These are phyloP conservation scores for Colletotrichum abscissum DNA, from an alignment of 2,329 filamentous ascomycete species.

Conservation along the genomic window DNA sequence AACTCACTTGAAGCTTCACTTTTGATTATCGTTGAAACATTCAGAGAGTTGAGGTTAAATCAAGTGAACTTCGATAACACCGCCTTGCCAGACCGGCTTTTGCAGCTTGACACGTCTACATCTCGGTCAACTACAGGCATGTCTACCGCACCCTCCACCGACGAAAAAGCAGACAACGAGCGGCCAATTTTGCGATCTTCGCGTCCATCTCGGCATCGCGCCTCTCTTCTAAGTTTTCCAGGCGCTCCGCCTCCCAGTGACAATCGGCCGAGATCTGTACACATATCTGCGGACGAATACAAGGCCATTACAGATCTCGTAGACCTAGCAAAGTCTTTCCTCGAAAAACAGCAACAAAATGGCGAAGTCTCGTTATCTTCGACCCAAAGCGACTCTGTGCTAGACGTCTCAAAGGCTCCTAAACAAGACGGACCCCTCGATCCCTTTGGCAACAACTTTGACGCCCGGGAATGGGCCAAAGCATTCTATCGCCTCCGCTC, in stretches of 20 bases:
- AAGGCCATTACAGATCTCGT: constrained; percentile 32
- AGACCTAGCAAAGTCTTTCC: constrained; percentile 21
- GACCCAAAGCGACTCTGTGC: background rate
- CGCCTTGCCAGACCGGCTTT: background rate
- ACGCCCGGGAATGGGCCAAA: constrained; percentile 52
- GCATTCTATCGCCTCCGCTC: constrained; percentile 39
- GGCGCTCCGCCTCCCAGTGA: background rate
- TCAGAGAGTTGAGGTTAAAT: background rate
- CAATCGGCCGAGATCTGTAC: constrained; percentile 10
- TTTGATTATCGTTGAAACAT: background rate
- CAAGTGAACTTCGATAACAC: background rate
- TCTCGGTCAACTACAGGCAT: background rate
- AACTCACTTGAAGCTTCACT: background rate
- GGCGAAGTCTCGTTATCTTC: background rate
- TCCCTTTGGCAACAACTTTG: constrained; percentile 61
- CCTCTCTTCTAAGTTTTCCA: constrained; percentile 17
- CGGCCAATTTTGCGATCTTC: background rate
- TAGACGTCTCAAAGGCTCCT: constrained; percentile 9
- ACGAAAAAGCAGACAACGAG: background rate
- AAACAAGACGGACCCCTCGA: constrained; percentile 49
- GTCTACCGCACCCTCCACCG: background rate
- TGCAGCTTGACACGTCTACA: background rate
- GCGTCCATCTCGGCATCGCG: background rate
- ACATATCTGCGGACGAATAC: constrained; percentile 29
- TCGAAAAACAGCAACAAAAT: constrained; percentile 19